Conservation (phyloP, 352 stramenopile genomes). For the Phytopythium cucurbitacearum region DNA sequence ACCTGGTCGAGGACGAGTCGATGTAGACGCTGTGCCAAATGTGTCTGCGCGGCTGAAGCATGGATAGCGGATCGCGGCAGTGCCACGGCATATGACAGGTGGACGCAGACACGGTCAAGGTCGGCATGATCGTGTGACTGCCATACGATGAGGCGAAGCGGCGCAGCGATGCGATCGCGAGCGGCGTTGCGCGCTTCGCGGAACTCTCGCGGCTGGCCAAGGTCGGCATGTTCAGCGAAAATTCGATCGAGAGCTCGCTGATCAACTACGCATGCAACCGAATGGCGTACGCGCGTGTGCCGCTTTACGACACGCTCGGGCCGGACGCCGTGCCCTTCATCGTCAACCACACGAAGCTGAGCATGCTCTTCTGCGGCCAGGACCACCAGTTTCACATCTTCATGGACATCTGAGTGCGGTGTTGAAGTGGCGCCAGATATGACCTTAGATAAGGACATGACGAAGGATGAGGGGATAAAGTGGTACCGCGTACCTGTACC, state of each 20-base stretch:
- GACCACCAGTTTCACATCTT: constrained; percentile 15
- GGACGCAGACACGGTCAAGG: constrained; percentile 2
- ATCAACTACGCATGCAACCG: constrained; percentile 16
- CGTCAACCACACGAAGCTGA: constrained; percentile 24
- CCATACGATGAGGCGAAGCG: constrained; percentile 8
- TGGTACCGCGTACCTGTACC: no score
- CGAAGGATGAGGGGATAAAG: no score
- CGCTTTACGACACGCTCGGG: constrained; percentile 2
- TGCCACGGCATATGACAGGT: no score
- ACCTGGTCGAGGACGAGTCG: no score
- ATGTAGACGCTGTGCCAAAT: no score
- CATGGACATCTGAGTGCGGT: no score
- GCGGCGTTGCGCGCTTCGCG: constrained; percentile 2
- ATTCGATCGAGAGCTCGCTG: constrained; percentile 16
- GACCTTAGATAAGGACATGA: no score
- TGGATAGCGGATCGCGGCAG: no score
- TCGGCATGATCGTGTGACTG: constrained; percentile 13
- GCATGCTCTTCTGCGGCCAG: constrained; percentile 14
- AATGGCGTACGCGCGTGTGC: constrained; percentile 8
- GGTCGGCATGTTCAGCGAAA: constrained; percentile 18
- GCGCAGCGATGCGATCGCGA: constrained; percentile 7
- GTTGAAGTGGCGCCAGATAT: no score
- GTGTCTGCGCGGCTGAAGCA: no score
- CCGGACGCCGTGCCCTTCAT: constrained; percentile 23
- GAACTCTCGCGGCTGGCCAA: constrained; percentile 11